Evolutionary conservation across 345 rosid species (phyloP).

Genomic region (Sisymbrium irio): DNA sequence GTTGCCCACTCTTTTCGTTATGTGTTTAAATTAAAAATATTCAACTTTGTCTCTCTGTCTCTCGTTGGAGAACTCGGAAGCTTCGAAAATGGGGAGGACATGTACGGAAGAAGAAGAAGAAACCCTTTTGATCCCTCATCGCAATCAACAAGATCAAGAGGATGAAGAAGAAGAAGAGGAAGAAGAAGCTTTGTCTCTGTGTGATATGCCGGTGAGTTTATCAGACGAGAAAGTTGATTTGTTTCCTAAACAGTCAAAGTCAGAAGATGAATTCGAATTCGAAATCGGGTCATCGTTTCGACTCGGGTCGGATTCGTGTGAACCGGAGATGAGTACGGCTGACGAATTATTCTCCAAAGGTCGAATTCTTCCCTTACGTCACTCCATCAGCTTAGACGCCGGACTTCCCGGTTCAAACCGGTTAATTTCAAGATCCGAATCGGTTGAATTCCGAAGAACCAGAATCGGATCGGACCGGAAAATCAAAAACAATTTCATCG

Average conservation of each 20-base stretch:
- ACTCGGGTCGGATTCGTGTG: conserved; percentile 36
- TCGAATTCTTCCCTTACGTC: conserved; percentile 62
- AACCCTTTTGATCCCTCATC: conserved; percentile 30
- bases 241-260: conserved; percentile 1
- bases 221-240: conserved; percentile 6
- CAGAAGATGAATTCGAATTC: conserved; percentile 47
- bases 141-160: not conserved
- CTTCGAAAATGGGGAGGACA: conserved; percentile 34
- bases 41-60: conserved; percentile 39
- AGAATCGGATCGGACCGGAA: conserved; percentile 39
- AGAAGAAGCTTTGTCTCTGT: conserved; percentile 68
- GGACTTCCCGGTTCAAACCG: conserved; percentile 23
- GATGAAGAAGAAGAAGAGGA: conserved; percentile 25
- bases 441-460: conserved; percentile 42
- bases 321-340: conserved; percentile 64
- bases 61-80: conserved; percentile 26
- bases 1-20: conserved; percentile 17
- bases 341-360: conserved; percentile 79
- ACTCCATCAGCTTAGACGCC: conserved; percentile 54
- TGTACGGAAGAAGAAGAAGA: conserved; percentile 32
- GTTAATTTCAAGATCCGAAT: conserved; percentile 50
- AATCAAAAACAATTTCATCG: conserved; percentile 45
- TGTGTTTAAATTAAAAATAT: conserved; percentile 12
- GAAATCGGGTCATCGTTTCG: conserved; percentile 40
- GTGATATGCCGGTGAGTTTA: conserved; percentile 58